Evolutionary conservation across 208 protist genomes (phyloP).

Genomic region (Leishmania amazonensis): DNA sequence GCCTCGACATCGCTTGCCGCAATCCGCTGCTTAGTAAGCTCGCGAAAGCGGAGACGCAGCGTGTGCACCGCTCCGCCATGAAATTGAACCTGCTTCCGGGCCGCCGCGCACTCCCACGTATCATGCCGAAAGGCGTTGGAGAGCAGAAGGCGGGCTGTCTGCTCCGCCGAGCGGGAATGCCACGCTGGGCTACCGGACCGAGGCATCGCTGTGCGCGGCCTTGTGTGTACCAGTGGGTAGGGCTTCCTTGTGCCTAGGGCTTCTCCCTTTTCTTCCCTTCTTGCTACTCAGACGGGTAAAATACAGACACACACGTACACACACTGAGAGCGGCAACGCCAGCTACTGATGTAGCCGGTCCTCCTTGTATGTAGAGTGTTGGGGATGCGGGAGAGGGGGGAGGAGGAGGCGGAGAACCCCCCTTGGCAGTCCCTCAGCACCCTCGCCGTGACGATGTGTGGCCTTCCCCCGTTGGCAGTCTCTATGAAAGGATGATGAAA

Average conservation of each 20-base stretch:
- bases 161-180: constrained; percentile 73
- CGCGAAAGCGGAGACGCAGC: constrained; percentile 41
- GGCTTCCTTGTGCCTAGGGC: neutral
- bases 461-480: neutral
- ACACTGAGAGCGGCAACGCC: neutral
- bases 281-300: neutral
- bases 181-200: constrained; percentile 12
- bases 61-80: constrained; percentile 40
- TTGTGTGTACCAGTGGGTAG: neutral
- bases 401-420: neutral
- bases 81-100: constrained; percentile 37
- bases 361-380: neutral
- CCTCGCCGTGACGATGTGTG: neutral
- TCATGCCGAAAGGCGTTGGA: constrained; percentile 88
- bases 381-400: too few species aligned
- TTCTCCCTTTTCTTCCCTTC: neutral
- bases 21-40: constrained; percentile 31
- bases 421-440: neutral
- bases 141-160: constrained; percentile 80
- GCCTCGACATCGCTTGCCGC: constrained; percentile 34
- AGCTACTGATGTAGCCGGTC: neutral
- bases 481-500: constrained; percentile 2
- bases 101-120: constrained; percentile 74
- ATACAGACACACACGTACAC: neutral
- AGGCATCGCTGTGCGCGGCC: neutral